Evolutionary conservation across 148 eudicot genomes (phyloP), one percentile per base, ranked within the genome.

Genomic region (Rhododendron molle): DNA sequence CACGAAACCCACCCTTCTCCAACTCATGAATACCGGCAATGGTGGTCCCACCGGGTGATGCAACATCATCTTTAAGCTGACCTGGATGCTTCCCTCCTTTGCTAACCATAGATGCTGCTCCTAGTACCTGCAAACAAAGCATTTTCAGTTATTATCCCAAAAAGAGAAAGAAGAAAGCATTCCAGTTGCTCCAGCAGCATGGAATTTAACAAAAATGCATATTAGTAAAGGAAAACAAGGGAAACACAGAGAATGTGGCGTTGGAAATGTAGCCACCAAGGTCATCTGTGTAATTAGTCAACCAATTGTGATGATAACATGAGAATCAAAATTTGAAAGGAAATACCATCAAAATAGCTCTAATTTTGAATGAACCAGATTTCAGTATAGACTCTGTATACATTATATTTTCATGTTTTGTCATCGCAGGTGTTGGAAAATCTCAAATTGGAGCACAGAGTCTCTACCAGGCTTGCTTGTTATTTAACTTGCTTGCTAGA

Each of bases 61-160:
- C 92, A 82, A 97, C 98, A 46, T 97, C 98, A 76, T 94, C 98
- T 90, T 97, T 97, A 76, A 96, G 96, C 93, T 97, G 96, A 65
- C 93, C 98, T 3, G 98, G 99, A 87, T 95, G 99, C 92, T 94
- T 97, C 52, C 98, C 96, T 15, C 88, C 87, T 36, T 87, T 84
- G 62, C 86, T 84, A 13, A 89, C 99, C 98, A 97, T 94, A 73
- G 96, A 84, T 87, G 98, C 96, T 76, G 98, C 99, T 88, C 98
- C 98, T 62, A 97, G 82, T 62, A 97, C 99, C 98, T 96, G 92
- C 86, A 91, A 62, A 71, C 4, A 38, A 80, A 5, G 40, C 38
- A 60, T 83, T 73, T 86, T 56, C 1, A 23, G 5, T 74, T 56
- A 2, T 5, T 1, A 73, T 32, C 44, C 44, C 32, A 73, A 36